phyloP scores from a whole-genome alignment of 441 rosid species.

The Syzygium syzygioides region DNA sequence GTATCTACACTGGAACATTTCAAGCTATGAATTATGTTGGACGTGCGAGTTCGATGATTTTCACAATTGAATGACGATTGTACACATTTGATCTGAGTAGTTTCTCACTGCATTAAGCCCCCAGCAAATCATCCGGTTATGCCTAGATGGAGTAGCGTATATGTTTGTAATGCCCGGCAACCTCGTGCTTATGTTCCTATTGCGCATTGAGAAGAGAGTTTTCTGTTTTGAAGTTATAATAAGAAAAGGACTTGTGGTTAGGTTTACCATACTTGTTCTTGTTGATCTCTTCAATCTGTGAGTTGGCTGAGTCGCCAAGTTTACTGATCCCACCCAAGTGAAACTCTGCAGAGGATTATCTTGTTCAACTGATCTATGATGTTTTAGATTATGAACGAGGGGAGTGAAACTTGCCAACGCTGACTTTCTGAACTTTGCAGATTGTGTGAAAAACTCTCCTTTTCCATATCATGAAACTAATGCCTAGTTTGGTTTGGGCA shows the following conservation, averaged over 20 bases:
- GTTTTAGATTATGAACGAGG: background rate
- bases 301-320: background rate
- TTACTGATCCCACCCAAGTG: background rate
- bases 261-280: background rate
- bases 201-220: background rate
- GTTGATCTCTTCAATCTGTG: background rate
- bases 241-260: background rate
- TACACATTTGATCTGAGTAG: background rate
- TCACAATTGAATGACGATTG: background rate
- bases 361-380: background rate
- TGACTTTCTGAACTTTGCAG: background rate
- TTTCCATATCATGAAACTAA: background rate
- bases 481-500: background rate
- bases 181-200: background rate
- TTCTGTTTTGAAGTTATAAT: background rate
- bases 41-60: background rate
- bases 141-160: background rate
- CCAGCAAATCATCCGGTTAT: background rate
- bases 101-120: background rate
- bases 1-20: conserved; percentile 8
- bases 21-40: conserved; percentile 5
- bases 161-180: background rate
- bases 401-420: background rate
- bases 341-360: background rate
- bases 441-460: background rate